Percentiles rank a stretch among this genome's conserved stretches.
phyloP scores from a whole-genome alignment of 2,329 filamentous ascomycete genomes.

The Calonectria naviculata region DNA sequence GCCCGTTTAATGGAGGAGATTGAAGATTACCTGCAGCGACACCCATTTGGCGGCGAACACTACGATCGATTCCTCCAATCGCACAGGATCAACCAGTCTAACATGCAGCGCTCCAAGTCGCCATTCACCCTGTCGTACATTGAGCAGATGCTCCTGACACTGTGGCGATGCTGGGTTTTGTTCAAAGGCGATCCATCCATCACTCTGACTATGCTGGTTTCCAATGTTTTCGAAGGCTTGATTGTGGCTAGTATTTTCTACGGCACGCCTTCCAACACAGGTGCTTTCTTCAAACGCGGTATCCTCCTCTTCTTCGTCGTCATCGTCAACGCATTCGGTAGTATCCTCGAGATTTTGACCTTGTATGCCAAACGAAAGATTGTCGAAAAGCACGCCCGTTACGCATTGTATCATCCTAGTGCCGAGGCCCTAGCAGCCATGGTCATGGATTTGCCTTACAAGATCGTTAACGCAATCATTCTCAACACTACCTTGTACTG shows the following conservation, averaged over 20 bases:
- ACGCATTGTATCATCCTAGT: conserved; percentile 46
- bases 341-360: conserved; percentile 34
- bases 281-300: conserved; percentile 23
- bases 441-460: conserved; percentile 31
- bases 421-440: conserved; percentile 35
- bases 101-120: conserved; percentile 19
- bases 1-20: conserved; percentile 42
- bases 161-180: conserved; percentile 26
- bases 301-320: conserved; percentile 32
- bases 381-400: conserved; percentile 47
- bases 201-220: conserved; percentile 30
- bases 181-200: conserved; percentile 27
- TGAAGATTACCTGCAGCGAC: conserved; percentile 39
- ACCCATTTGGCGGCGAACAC: conserved; percentile 38
- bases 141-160: conserved; percentile 19
- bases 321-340: conserved; percentile 32
- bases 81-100: conserved; percentile 30
- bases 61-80: conserved; percentile 31
- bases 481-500: conserved; percentile 65
- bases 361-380: conserved; percentile 41
- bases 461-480: conserved; percentile 49
- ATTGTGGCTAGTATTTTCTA: conserved; percentile 34
- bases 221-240: conserved; percentile 29
- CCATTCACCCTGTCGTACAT: conserved; percentile 30
- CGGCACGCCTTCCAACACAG: conserved; percentile 15